A percentile compares a stretch with the other conserved stretches of the same genome.
Conservation (phyloP, 179 eudicot species). For the Beta macrorhiza region DNA sequence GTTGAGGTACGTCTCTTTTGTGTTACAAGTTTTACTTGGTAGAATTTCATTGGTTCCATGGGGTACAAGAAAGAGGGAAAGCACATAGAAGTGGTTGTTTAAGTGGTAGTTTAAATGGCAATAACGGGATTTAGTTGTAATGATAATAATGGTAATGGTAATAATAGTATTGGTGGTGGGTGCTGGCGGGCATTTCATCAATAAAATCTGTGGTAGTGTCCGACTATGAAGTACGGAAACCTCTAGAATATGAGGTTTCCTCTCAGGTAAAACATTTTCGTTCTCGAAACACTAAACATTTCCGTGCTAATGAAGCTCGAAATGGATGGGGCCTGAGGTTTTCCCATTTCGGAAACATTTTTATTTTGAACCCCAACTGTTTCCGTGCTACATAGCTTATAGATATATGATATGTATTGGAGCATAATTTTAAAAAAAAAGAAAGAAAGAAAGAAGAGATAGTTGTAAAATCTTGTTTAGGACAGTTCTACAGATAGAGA, state of each 20-base stretch:
- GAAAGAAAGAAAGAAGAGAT: background rate
- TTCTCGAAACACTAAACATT: too few species aligned
- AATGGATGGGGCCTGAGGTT: too few species aligned
- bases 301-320: too few species aligned
- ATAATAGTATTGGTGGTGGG: background rate
- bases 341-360: too few species aligned
- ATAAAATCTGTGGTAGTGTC: background rate
- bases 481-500: background rate
- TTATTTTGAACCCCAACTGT: too few species aligned
- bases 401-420: background rate
- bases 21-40: slow-evolving; percentile 4
- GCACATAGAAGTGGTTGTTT: background rate
- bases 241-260: too few species aligned
- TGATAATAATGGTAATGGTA: background rate
- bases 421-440: background rate
- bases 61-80: background rate
- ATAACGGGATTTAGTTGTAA: background rate
- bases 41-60: slow-evolving; percentile 7
- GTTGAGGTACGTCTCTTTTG: slow-evolving; percentile 20
- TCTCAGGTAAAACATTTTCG: too few species aligned
- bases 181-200: background rate
- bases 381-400: too few species aligned
- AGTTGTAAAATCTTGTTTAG: background rate
- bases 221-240: too few species aligned
- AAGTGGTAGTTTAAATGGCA: background rate